Base-by-base conservation (phyloP, 768 basidiomycete species). In the Terana coerulea region DNA sequence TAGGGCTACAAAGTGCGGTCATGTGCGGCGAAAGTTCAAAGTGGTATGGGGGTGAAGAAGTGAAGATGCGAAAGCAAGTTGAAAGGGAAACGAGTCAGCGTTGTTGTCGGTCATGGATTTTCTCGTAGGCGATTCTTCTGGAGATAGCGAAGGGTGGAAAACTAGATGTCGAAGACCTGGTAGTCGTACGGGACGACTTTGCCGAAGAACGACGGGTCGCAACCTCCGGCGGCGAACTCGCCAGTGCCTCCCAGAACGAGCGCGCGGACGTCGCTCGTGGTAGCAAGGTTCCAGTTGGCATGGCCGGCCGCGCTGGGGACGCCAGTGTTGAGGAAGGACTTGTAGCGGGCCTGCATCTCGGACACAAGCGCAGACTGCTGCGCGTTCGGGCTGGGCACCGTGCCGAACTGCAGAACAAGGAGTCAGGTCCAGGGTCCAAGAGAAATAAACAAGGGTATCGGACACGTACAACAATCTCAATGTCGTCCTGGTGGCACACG, bases 401-500 rank as follows among this genome's bases (percentile, higher is more conserved):
- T 86, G 48, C 85, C 86, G 49, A 75, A 73, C 64, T 68, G 55
- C 30, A 31, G 51, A 58, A 58, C 22, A 35, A 48, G 19, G 58
- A 76, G 77, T 71, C 75, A 36, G 35, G 37, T 3, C 14, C 8
- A 22, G 35, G 33, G 53, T 26, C n/a, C n/a, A n/a, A n/a, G n/a
- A n/a, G n/a, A n/a, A n/a, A 29, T 17, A 47, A 49, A 37, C 5
- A 37, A 35, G 19, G 37, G 19, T 10, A 17, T 26, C 22, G 24
- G 36, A 21, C 1, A 76, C 83, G 52, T 69, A 85, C 85, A 53
- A 91, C 77, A 63, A 88, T 83, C 70, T 84, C 69, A 53, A 91
- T 91, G 61, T 92, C 90, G 63, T 91, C 89, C 64, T 90, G 78
- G 64, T 90, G 88, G 67, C 88, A 91, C 33, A 89, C 83, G 28